These are phyloP conservation scores for Wickerhamiella parazyma DNA, from an alignment of 805 yeast species.

Conservation along the genomic window DNA sequence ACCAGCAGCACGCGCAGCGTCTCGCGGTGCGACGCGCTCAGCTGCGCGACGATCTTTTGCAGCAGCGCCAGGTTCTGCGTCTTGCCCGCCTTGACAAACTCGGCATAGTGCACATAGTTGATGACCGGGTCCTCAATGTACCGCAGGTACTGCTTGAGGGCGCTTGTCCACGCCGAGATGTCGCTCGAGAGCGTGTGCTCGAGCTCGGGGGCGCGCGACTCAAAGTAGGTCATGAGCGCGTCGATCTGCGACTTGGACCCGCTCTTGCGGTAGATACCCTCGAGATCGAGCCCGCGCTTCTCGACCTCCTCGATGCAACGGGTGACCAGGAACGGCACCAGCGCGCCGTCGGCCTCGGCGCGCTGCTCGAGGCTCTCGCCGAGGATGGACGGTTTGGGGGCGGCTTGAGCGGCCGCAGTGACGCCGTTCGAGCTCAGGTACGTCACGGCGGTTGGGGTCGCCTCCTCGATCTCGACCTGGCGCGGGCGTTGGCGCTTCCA, in stretches of 20 bases:
- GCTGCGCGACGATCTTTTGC: conserved; percentile 31
- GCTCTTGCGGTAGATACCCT: conserved; percentile 83
- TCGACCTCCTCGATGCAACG: conserved; percentile 70
- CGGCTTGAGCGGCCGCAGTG: neutral
- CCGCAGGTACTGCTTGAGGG: conserved; percentile 75
- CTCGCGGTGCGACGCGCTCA: conserved; percentile 57
- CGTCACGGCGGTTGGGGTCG: neutral
- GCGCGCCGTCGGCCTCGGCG: conserved; percentile 44
- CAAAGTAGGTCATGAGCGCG: conserved; percentile 30
- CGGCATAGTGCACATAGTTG: conserved; percentile 53
- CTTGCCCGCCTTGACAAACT: conserved; percentile 42
- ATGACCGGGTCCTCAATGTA: conserved; percentile 76
- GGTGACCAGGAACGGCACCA: conserved; percentile 57
- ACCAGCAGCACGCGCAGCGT: conserved; percentile 42
- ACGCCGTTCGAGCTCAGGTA: conserved; percentile 2
- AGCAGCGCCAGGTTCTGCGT: conserved; percentile 32
- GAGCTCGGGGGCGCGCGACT: conserved; percentile 24
- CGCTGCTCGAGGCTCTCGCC: conserved; percentile 48
- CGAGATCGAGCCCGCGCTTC: conserved; percentile 54
- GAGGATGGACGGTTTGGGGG: conserved; percentile 5
- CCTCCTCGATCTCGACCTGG: conserved; percentile 3
- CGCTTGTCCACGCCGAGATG: conserved; percentile 74
- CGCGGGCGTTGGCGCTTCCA: conserved; percentile 10
- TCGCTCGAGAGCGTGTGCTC: conserved; percentile 39
- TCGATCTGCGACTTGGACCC: conserved; percentile 64